Percentiles rank a stretch among this genome's conserved stretches.
Evolutionary conservation across 257 asterid genomes (phyloP).

Genomic region (Anisodus acutangulus): DNA sequence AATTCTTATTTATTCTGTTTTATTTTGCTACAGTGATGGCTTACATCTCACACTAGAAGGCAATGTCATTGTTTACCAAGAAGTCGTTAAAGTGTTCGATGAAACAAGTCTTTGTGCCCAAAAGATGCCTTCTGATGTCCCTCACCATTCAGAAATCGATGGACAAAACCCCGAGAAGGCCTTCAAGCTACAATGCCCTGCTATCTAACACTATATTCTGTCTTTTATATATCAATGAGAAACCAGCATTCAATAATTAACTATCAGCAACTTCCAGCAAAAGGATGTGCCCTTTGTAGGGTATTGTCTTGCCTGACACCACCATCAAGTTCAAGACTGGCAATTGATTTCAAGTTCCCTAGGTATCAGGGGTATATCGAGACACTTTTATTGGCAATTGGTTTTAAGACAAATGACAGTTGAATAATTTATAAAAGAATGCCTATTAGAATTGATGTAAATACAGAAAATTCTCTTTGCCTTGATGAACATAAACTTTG

Average conservation of each 20-base stretch:
- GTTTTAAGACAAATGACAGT: background rate
- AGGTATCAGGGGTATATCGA: background rate
- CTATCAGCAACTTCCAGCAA: too few species aligned
- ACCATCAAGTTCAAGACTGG: too few species aligned
- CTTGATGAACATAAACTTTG: background rate
- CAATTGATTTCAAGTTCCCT: background rate
- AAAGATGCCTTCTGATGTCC: constrained; percentile 69
- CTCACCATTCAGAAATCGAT: constrained; percentile 72
- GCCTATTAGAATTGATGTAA: background rate
- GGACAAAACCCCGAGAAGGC: constrained; percentile 61
- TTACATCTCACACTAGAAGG: constrained; percentile 86
- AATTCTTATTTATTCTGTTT: background rate
- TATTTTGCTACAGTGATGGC: constrained; percentile 68
- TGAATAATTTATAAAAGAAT: background rate
- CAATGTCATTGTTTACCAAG: constrained; percentile 61
- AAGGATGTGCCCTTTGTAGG: too few species aligned
- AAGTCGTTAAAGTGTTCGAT: constrained; percentile 59
- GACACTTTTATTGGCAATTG: background rate
- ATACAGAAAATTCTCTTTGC: background rate
- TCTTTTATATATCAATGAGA: background rate
- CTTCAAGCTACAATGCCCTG: constrained; percentile 52
- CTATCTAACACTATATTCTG: constrained; percentile 29
- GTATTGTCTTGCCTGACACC: too few species aligned
- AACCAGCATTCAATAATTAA: background rate
- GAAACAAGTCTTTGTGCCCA: constrained; percentile 59